Evolutionary conservation across 257 asterid genomes (phyloP).

Genomic region (Penstemon barbatus): DNA sequence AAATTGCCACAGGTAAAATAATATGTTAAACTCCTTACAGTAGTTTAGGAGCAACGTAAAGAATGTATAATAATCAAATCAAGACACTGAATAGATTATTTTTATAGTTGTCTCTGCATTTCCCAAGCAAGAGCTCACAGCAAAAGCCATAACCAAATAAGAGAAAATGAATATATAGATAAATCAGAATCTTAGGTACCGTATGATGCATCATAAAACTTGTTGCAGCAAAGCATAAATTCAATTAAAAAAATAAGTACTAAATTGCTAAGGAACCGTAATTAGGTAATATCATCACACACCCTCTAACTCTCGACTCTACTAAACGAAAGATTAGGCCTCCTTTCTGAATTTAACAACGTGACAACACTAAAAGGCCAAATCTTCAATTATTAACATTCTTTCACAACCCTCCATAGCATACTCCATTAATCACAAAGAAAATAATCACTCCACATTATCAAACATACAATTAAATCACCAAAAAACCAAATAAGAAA

Average conservation of each 20-base stretch:
- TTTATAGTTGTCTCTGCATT: no score
- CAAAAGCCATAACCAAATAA: not conserved
- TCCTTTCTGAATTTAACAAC: not conserved
- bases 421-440: not conserved
- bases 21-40: no score
- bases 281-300: not conserved
- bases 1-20: no score
- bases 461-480: not conserved
- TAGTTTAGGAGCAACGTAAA: no score
- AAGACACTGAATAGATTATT: no score
- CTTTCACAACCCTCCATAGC: not conserved
- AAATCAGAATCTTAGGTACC: not conserved
- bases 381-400: not conserved
- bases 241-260: not conserved
- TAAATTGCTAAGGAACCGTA: not conserved
- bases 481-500: conserved; percentile 2
- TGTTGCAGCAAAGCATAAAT: no score
- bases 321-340: not conserved
- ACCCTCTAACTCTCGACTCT: no score
- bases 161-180: not conserved
- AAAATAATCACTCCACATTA: not conserved
- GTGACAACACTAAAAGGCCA: not conserved
- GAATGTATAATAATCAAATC: no score
- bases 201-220: not conserved
- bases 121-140: no score